Base-by-base conservation (phyloP, 2,329 filamentous ascomycete species). In the Claviceps digitariae region DNA sequence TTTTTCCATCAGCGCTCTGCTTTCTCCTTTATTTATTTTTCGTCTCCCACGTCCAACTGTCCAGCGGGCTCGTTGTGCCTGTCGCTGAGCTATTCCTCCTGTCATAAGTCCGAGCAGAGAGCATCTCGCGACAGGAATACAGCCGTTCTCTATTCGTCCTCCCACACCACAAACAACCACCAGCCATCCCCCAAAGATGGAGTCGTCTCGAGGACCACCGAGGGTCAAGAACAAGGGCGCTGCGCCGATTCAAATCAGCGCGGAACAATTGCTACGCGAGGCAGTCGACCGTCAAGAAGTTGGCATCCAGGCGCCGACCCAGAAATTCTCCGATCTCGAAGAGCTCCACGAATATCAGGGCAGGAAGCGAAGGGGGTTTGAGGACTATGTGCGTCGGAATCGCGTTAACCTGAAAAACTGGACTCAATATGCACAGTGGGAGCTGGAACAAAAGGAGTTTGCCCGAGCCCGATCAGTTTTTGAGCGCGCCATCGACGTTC, bases 181-280 rank as follows among this genome's bases (percentile, higher is more conserved):
- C 41, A 15, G 12, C 38, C 10, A 25, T 21, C 34, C n/a, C 40
- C 8, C 25, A 40, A 36, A 8, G 58, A 96, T 97, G 90, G 91
- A 97, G 76, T 82, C 85, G 54, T 84, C 87, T 60, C 85, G 91
- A 59, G 93, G 91, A 62, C 91, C 93, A 55, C 91, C 93, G 13
- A 79, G 90, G 79, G 93, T 98, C 76, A 97, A 97, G 72, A 97
- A 98, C 77, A 98, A 98, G 85, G 89, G 87, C 59, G 80, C 93
- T 1, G 91, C 91, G 72, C 88, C 86, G 43, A 76, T 87, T 54
- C 85, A 97, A 73, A 95, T 98, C 67, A 94, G 87, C 60, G 93
- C 93, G 60, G 93, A 98, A 72, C 93, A 98, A 74, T 84, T 98
- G 58, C 83, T 98, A 45, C 87, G 93, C 61, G 93, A 98, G 75